phyloP scores from a whole-genome alignment of 1,284 basidiomycete genomes.

The Cystobasidium slooffiae region DNA sequence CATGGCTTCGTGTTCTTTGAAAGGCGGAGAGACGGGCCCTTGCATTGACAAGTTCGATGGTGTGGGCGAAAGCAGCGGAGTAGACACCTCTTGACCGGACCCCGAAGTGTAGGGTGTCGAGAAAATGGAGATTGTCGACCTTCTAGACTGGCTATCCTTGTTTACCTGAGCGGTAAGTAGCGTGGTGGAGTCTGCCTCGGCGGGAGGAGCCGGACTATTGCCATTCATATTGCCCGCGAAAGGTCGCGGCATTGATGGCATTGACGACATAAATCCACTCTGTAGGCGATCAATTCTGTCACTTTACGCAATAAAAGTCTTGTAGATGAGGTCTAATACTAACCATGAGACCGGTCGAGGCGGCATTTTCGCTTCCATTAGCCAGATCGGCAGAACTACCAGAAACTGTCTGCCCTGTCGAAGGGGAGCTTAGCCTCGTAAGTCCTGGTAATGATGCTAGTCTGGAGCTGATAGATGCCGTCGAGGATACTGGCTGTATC shows the following conservation, averaged over 20 bases:
- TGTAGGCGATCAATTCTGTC: not conserved
- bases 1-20: not conserved
- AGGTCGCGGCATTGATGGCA: slow-evolving; percentile 13
- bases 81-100: not conserved
- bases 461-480: slow-evolving; percentile 34
- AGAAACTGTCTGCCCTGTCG: not conserved
- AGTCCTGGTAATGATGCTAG: slow-evolving; percentile 38
- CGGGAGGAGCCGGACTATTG: not conserved
- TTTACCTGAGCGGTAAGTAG: not conserved
- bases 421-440: not conserved
- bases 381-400: not conserved
- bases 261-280: slow-evolving; percentile 22
- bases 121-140: slow-evolving; percentile 21
- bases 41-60: not conserved
- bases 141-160: not conserved
- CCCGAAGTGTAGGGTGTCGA: not conserved
- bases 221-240: not conserved
- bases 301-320: not conserved
- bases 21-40: not conserved
- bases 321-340: not conserved
- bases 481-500: not conserved
- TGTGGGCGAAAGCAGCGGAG: slow-evolving; percentile 13
- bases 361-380: not conserved
- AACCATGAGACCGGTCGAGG: not conserved
- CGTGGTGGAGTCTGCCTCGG: not conserved